These are phyloP conservation scores for Penicillium daleae DNA, from an alignment of 495 filamentous ascomycete species.

Conservation along the genomic window DNA sequence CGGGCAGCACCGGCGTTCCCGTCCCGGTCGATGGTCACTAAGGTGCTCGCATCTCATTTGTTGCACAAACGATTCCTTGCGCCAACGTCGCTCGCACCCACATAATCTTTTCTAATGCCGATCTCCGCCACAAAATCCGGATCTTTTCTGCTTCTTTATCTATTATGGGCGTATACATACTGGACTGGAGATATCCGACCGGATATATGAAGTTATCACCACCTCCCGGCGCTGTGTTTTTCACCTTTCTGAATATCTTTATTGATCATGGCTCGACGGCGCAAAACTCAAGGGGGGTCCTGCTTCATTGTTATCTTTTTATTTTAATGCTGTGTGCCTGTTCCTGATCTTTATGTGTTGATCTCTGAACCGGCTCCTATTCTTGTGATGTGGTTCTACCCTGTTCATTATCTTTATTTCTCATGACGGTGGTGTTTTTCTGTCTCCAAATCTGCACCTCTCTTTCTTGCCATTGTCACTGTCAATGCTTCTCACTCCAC, in stretches of 20 bases:
- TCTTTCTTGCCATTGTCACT: conserved; percentile 25
- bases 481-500: conserved; percentile 25
- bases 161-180: conserved; percentile 53
- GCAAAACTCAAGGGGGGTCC: conserved; percentile 33
- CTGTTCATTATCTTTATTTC: conserved; percentile 31
- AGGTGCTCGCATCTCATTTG: conserved; percentile 31
- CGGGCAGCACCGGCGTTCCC: conserved; percentile 36
- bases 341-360: conserved; percentile 18
- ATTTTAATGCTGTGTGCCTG: not conserved
- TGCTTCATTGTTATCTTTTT: conserved; percentile 31
- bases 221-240: conserved; percentile 23
- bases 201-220: conserved; percentile 36
- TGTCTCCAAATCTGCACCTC: conserved; percentile 14
- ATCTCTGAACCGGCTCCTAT: conserved; percentile 28
- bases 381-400: conserved; percentile 15
- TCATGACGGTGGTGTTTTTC: conserved; percentile 27
- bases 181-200: conserved; percentile 31
- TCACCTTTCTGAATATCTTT: conserved; percentile 26
- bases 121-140: conserved; percentile 24
- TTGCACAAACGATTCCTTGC: conserved; percentile 26
- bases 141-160: conserved; percentile 34
- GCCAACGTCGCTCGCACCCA: conserved; percentile 24
- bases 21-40: conserved; percentile 36
- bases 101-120: conserved; percentile 40
- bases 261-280: conserved; percentile 42